Evolutionary conservation across 805 yeast species (phyloP).

Genomic region (Suhomyces vadensis): DNA sequence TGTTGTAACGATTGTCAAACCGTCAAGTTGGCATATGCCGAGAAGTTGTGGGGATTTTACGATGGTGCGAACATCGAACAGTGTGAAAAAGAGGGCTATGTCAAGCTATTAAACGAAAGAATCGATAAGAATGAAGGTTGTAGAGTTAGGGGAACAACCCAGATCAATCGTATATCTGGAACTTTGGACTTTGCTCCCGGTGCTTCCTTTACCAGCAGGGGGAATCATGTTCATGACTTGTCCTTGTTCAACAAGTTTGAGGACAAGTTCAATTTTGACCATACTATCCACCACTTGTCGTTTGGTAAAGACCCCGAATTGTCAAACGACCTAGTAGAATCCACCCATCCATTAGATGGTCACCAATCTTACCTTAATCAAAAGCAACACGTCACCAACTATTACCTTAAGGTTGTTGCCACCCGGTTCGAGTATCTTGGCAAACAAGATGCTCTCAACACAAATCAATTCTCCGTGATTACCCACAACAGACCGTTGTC

Average conservation of each 20-base stretch:
- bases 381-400: conserved; percentile 67
- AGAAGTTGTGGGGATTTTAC: conserved; percentile 80
- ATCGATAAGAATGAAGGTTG: conserved; percentile 75
- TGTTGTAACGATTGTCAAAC: conserved; percentile 89
- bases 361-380: conserved; percentile 34
- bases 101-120: conserved; percentile 55
- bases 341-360: conserved; percentile 69
- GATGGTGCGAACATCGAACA: conserved; percentile 88
- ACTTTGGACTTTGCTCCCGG: conserved; percentile 97
- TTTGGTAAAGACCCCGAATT: conserved; percentile 64
- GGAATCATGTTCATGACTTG: conserved; percentile 80
- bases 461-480: conserved; percentile 90
- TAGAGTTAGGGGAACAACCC: conserved; percentile 74
- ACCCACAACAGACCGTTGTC: conserved; percentile 78
- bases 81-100: conserved; percentile 89
- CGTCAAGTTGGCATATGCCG: conserved; percentile 77
- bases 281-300: conserved; percentile 73
- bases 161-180: conserved; percentile 84
- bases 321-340: conserved; percentile 25
- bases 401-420: conserved; percentile 86
- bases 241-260: conserved; percentile 62
- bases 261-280: conserved; percentile 71
- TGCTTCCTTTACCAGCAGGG: conserved; percentile 57
- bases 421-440: conserved; percentile 76
- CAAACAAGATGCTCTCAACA: conserved; percentile 52